phyloP scores from a whole-genome alignment of 805 yeast genomes.

The Metschnikowia similis region DNA sequence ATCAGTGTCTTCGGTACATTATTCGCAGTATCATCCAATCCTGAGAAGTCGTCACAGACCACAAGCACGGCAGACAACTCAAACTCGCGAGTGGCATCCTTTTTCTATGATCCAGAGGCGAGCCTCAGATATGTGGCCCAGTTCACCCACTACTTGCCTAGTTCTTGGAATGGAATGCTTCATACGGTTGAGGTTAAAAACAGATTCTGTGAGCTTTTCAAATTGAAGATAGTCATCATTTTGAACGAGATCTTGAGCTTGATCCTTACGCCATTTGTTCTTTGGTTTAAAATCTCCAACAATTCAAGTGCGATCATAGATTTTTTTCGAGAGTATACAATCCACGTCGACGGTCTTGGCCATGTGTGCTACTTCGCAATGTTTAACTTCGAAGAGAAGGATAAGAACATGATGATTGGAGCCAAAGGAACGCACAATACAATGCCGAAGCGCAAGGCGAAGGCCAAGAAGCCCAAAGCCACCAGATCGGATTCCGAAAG shows the following conservation, averaged over 20 bases:
- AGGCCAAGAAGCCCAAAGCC: constrained; percentile 3
- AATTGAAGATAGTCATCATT: constrained; percentile 65
- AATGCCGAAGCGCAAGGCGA: constrained; percentile 10
- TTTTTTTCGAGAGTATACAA: constrained; percentile 83
- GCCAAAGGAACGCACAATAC: constrained; percentile 15
- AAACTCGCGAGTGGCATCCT: constrained; percentile 24
- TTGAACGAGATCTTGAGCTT: constrained; percentile 78
- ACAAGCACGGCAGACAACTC: constrained; percentile 22
- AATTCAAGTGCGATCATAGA: constrained; percentile 76
- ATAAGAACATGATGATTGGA: constrained; percentile 40
- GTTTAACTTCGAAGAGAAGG: constrained; percentile 72
- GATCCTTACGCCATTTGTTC: constrained; percentile 80
- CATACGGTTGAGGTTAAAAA: constrained; percentile 81
- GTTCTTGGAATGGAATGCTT: constrained; percentile 76
- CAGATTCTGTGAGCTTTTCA: constrained; percentile 77
- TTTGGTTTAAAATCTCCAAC: constrained; percentile 78
- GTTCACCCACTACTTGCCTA: constrained; percentile 87
- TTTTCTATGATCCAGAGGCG: constrained; percentile 89
- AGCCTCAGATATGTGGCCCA: constrained; percentile 75
- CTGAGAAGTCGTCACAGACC: constrained; percentile 34
- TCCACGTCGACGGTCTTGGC: constrained; percentile 92
- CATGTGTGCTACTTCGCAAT: constrained; percentile 92
- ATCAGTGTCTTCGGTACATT: constrained; percentile 84
- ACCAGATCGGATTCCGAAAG: constrained; percentile 16
- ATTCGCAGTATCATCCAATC: constrained; percentile 76